These are phyloP conservation scores for Brassica cretica DNA, from an alignment of 345 rosid genomes.

Conservation along the genomic window DNA sequence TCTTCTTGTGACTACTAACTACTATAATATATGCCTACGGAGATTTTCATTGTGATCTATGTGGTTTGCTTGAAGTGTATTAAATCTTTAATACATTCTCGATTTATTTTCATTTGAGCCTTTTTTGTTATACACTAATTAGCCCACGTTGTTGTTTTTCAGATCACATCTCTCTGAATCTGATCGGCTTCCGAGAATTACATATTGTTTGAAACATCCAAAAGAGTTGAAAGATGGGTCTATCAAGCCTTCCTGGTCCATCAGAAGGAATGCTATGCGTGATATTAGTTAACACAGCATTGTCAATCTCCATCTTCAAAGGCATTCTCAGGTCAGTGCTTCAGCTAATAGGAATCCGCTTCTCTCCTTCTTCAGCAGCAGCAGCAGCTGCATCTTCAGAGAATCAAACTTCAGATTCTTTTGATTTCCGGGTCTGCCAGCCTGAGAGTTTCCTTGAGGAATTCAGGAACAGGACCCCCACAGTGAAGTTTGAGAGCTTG, in stretches of 20 bases:
- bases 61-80: background rate
- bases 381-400: constrained; percentile 30
- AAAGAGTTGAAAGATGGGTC: constrained; percentile 58
- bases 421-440: constrained; percentile 43
- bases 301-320: constrained; percentile 72
- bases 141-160: constrained; percentile 23
- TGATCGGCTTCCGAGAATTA: background rate
- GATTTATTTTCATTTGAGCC: background rate
- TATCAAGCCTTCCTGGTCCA: constrained; percentile 84
- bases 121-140: constrained; percentile 30
- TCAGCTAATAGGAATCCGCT: constrained; percentile 57
- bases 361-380: constrained; percentile 44
- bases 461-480: constrained; percentile 60
- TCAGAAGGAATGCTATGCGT: constrained; percentile 86
- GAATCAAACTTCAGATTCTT: constrained; percentile 38
- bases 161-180: constrained; percentile 32
- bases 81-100: background rate
- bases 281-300: constrained; percentile 80
- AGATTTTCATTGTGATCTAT: background rate
- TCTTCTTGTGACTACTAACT: background rate
- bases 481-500: constrained; percentile 52
- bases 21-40: background rate
- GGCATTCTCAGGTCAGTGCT: constrained; percentile 68
- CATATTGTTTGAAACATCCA: background rate
- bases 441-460: constrained; percentile 60